These are phyloP conservation scores for Blastosporella zonata DNA, from an alignment of 1,284 basidiomycete genomes.

Conservation along the genomic window DNA sequence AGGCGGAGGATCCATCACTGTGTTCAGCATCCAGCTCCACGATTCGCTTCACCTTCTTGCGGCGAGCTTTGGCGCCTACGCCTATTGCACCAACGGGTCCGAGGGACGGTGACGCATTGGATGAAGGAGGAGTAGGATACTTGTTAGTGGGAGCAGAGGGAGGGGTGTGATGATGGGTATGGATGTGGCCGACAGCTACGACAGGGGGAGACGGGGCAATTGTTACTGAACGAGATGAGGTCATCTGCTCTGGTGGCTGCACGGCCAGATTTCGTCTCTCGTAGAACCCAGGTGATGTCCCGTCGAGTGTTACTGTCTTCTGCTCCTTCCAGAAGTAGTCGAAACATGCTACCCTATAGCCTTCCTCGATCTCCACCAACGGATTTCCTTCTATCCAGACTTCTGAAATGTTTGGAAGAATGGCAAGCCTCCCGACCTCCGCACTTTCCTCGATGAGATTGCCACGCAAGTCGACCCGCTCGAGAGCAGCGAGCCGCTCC, in stretches of 20 bases:
- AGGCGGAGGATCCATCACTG: constrained; percentile 29
- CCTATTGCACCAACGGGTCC: constrained; percentile 40
- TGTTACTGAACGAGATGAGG: constrained; percentile 45
- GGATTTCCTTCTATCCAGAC: constrained; percentile 84
- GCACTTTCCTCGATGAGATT: constrained; percentile 82
- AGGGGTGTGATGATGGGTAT: constrained; percentile 30
- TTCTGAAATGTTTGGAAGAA: constrained; percentile 73
- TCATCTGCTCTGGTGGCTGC: constrained; percentile 48
- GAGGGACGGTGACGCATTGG: constrained; percentile 39
- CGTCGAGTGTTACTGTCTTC: constrained; percentile 72
- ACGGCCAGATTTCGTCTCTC: constrained; percentile 65
- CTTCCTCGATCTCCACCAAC: constrained; percentile 67
- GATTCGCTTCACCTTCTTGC: constrained; percentile 64
- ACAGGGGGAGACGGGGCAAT: constrained; percentile 56
- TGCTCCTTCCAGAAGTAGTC: constrained; percentile 82
- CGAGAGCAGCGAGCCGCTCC: constrained; percentile 81
- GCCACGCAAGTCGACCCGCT: constrained; percentile 82
- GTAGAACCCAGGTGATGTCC: constrained; percentile 68
- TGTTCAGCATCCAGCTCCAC: constrained; percentile 59
- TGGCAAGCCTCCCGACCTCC: constrained; percentile 84
- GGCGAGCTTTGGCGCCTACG: constrained; percentile 41
- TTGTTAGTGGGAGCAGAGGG: constrained; percentile 17
- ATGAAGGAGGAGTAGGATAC: constrained; percentile 31
- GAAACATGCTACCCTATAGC: constrained; percentile 77
- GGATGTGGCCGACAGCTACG: constrained; percentile 50